phyloP scores from a whole-genome alignment of 495 filamentous ascomycete genomes.

The Aspergillus haitiensis region DNA sequence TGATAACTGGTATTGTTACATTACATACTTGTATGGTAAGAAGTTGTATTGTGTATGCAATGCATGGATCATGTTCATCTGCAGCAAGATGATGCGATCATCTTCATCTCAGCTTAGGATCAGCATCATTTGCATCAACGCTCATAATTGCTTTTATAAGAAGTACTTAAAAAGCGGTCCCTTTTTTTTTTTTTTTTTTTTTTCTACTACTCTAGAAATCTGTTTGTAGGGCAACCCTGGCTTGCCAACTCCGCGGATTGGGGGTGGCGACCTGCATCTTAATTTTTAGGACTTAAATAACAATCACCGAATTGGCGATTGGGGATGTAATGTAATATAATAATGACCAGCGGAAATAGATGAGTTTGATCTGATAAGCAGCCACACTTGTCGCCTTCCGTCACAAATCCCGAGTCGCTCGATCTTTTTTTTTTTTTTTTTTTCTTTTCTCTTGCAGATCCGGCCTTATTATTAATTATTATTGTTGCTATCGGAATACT shows the following conservation, averaged over 20 bases:
- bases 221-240: neutral
- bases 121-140: neutral
- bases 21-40: too few species aligned
- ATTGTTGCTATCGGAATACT: neutral
- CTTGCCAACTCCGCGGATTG: neutral
- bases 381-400: slow-evolving; percentile 26
- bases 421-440: slow-evolving; percentile 10
- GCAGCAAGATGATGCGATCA: neutral
- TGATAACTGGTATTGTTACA: neutral
- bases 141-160: neutral
- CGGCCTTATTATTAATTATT: slow-evolving; percentile 8
- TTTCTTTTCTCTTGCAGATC: slow-evolving; percentile 8
- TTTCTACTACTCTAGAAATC: neutral
- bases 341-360: slow-evolving; percentile 13
- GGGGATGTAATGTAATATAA: slow-evolving; percentile 7
- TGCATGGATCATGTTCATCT: too few species aligned
- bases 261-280: neutral
- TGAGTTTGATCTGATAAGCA: slow-evolving; percentile 28
- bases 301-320: neutral
- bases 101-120: neutral
- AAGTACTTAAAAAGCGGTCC: too few species aligned
- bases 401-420: slow-evolving; percentile 16
- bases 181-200: too few species aligned
- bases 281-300: neutral
- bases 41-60: too few species aligned